These are phyloP conservation scores for Cyclanthera cordifolia DNA, from an alignment of 306 rosid species.

Conservation along the genomic window DNA sequence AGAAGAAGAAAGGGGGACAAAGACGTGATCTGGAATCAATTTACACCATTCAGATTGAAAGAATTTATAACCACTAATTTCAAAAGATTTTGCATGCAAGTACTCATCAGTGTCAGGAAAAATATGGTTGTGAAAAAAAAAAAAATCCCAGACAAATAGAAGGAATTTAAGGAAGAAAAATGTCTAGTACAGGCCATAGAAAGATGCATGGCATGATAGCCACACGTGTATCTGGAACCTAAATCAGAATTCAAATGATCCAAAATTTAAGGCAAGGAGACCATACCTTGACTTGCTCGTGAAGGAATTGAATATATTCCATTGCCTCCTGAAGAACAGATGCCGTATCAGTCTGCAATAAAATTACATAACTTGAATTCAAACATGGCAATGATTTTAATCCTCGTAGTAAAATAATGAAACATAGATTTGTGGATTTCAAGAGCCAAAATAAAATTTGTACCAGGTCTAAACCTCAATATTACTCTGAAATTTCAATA, in stretches of 20 bases:
- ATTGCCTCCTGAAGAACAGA: constrained; percentile 86
- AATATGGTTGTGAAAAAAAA: neutral
- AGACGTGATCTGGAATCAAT: neutral
- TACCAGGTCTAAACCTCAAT: neutral
- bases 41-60: neutral
- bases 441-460: constrained; percentile 1
- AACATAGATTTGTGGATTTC: neutral
- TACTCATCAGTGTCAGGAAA: neutral
- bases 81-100: neutral
- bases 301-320: constrained; percentile 89
- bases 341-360: constrained; percentile 91
- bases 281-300: constrained; percentile 91
- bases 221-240: neutral
- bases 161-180: neutral
- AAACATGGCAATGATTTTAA: neutral
- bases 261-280: neutral
- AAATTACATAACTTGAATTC: neutral
- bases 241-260: constrained; percentile 7
- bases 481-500: neutral
- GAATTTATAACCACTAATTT: neutral
- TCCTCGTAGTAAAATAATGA: neutral
- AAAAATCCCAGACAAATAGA: neutral
- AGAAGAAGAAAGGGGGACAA: neutral
- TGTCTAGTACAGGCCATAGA: neutral
- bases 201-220: constrained; percentile 1